Base-by-base conservation (phyloP, 2,329 filamentous ascomycete genomes). In the Aspergillus quadricinctus region DNA sequence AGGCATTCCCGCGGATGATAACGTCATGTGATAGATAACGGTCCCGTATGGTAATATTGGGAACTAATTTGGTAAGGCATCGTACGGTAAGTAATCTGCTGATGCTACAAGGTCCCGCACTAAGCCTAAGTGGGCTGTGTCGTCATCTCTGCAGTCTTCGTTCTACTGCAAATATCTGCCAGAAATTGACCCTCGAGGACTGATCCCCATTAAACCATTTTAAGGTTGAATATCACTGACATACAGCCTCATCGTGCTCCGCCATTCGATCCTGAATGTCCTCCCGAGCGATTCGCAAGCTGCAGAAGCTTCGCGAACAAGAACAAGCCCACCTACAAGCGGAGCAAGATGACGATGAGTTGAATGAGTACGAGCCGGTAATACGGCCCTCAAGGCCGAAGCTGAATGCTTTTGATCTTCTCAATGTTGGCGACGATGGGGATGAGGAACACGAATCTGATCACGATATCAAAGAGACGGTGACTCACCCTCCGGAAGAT, bases 281-380 rank as follows among this genome's bases (percentile, higher is more conserved):
- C 46, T 84, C 84, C 19, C 81, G 86, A 61, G 85, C 85, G n/a
- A 72, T 88, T 53, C 80, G 85, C 27, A 85, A 85, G 67, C 78
- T 85, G 54, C 84, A 87, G 68, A 80, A 80, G 61, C 82, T 86
- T 75, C 80, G 80, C 57, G 84, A 85, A 66, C 80, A 83, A 68
- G 79, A 80, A 60, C 73, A 79, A 59, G 69, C 70, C 41, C 66
- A 74, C 14, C 69, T 72, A 49, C 69, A 75, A 41, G 64, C 66
- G 57, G 67, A 69, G 48, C 69, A 74, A 49, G 70, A 77, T 49
- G 64, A 66, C 6, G 64, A 76, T 60, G 72, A 73, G 49, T 73
- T 71, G 48, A 75, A 73, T 54, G 75, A 77, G 29, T 71, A 77
- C 27, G 74, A 75, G 48, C 64, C 71, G 10, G 58, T 66, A n/a